Base-by-base conservation (phyloP, 805 yeast species). In the Teunomyces stri region DNA sequence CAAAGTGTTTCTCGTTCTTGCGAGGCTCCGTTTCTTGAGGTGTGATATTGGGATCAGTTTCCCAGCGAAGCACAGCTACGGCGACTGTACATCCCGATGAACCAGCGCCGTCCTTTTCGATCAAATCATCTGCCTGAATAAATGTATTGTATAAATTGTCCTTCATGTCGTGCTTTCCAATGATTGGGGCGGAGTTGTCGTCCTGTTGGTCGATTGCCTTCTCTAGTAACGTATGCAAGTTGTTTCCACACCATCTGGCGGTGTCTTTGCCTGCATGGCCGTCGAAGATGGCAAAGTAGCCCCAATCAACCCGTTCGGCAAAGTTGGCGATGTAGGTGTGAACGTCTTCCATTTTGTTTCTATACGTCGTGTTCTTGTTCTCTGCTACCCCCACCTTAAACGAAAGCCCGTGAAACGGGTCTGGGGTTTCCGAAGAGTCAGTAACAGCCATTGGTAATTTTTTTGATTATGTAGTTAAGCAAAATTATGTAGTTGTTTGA, bases 201-300 rank as follows among this genome's bases (percentile, higher is more conserved):
- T 35, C 53, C n/a, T 43, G 41, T 27, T 45, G 28, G 21, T 46
- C 50, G 20, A 89, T 75, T 45, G 75, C 78, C 45, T 77, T 77
- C 54, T 84, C 89, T 38, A 87, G 62, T 27, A 86, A 67, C 20
- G 82, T 71, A 62, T 92, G 97, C 48, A 92, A 65, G 57, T 87
- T 82, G 52, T 88, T 83, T 0, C 97, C 96, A 70, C 97, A 90
- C 95, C 96, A 91, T 58, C 92, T 81, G 1, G 99, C 96, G 6
- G 96, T 85, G 55, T 83, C 89, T 46, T 82, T 82, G 18, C 99
- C 99, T 2, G 98, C 98, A 68, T 92, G 99, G 9, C 99, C 99
- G 66, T 92, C 99, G 67, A 90, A 92, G 0, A 92, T 78, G 13
- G 95, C 98, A 76, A 92, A 90, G 62, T 88, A 92, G 2, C 97